Base-by-base conservation (phyloP, 306 rosid genomes). In the Senna siamea region DNA sequence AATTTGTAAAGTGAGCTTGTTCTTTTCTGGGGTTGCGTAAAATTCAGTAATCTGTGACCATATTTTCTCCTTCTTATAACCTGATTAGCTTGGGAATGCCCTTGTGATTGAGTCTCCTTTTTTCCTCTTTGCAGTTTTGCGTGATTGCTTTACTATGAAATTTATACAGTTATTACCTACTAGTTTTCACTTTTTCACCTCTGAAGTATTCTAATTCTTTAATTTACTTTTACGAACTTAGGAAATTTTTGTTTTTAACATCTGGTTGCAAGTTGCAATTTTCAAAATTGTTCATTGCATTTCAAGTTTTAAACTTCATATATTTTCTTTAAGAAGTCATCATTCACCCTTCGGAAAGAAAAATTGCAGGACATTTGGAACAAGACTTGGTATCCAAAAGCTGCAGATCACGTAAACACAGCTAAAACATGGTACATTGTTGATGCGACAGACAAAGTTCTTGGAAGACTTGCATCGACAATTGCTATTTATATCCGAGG, bases 321-420 rank as follows among this genome's bases (percentile, higher is more conserved):
- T 18, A 37, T 53, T 8, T 17, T 17, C 48, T 53, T 30, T 9
- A 18, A 34, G 52, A 46, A 52, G 62, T 59, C 50, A 51, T 15
- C 67, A 57, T 13, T 40, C 32, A 35, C 18, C 26, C 18, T 12
- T 13, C 34, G 7, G 13, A 70, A 38, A 22, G 30, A 69, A 7
- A 51, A 60, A 59, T 66, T 80, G 77, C 57, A 94, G 97, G 99
- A 94, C 78, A 89, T 94, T 72, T 94, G 99, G 99, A 94, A 94
- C 68, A 92, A 71, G 22, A 88, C 90, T 40, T 94, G 96, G 96
- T 91, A 95, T 74, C 99, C 99, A 44, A 95, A 95, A 83, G 99
- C 98, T 72, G 89, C 85, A 3, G 98, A 95, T 82, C 99, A 95
- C 58, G 88, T 92, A 65, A 92, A 90, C 78, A 90, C 97, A 37